Conservation (phyloP, 208 protist species). For the Vickermania ingenoplastis region DNA sequence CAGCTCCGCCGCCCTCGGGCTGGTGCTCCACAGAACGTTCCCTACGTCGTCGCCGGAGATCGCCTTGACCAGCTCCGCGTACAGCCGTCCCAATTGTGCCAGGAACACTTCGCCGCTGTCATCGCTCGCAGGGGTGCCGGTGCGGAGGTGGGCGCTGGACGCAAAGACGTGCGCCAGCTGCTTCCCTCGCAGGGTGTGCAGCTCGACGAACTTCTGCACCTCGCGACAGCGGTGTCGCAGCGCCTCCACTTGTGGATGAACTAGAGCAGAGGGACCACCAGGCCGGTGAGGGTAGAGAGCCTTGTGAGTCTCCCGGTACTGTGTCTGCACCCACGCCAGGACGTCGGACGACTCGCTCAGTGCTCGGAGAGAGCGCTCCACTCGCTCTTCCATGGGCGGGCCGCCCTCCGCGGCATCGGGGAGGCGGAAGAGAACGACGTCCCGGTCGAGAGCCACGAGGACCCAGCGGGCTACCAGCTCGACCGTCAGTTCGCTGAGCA, state of each 20-base stretch:
- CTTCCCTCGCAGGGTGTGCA: constrained; percentile 29
- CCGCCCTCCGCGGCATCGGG: neutral
- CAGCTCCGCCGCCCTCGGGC: neutral
- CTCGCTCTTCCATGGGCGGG: too few species aligned
- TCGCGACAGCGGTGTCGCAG: constrained; percentile 29
- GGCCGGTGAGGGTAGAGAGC: neutral
- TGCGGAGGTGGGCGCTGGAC: neutral
- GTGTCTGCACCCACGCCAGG: neutral
- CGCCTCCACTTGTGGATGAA: constrained; percentile 28
- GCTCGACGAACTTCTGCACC: constrained; percentile 35
- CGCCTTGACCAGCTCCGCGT: neutral
- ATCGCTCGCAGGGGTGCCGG: neutral
- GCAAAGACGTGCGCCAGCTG: constrained; percentile 44
- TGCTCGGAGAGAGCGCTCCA: neutral
- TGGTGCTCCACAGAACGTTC: neutral
- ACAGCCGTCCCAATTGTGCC: neutral
- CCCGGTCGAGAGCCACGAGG: neutral
- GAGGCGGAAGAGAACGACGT: neutral
- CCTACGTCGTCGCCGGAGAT: neutral
- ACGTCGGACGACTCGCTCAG: neutral
- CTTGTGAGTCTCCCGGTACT: neutral
- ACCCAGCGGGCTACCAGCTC: neutral
- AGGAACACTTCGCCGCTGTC: neutral
- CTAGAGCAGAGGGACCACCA: neutral
- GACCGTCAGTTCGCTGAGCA: neutral